Conservation (phyloP, 2,329 filamentous ascomycete species). For the Pseudopithomyces maydicus region DNA sequence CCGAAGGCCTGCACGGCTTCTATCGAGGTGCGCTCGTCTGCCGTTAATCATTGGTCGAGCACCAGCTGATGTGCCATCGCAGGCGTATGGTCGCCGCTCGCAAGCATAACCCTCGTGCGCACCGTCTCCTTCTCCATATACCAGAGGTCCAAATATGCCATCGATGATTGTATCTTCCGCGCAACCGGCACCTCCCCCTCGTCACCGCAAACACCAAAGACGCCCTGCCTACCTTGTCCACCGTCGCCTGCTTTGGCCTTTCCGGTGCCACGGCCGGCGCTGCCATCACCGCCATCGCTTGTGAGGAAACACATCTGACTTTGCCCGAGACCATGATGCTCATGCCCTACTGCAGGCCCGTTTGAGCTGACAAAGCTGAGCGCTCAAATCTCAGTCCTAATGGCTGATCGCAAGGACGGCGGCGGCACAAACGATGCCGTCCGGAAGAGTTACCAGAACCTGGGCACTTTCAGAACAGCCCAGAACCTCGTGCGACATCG, state of each 20-base stretch:
- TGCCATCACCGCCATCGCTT: constrained; percentile 79
- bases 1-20: constrained; percentile 56
- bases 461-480: constrained; percentile 77
- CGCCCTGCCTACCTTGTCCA: constrained; percentile 73
- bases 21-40: constrained; percentile 55
- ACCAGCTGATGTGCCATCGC: constrained; percentile 16
- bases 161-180: constrained; percentile 71
- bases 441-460: constrained; percentile 70
- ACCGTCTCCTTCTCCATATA: constrained; percentile 83
- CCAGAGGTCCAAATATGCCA: constrained; percentile 74
- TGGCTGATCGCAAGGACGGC: constrained; percentile 65
- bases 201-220: constrained; percentile 72
- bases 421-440: constrained; percentile 42
- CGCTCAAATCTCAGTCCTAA: constrained; percentile 80
- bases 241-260: constrained; percentile 75
- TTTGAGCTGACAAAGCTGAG: constrained; percentile 91
- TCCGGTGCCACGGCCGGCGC: constrained; percentile 81
- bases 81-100: constrained; percentile 79
- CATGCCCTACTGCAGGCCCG: constrained; percentile 58
- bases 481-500: constrained; percentile 77
- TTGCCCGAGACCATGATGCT: neutral
- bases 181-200: constrained; percentile 72
- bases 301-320: constrained; percentile 43
- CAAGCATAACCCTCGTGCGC: constrained; percentile 76
- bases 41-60: constrained; percentile 8